Evolutionary conservation across 805 yeast genomes (phyloP).

Genomic region (Starmera amethionina): DNA sequence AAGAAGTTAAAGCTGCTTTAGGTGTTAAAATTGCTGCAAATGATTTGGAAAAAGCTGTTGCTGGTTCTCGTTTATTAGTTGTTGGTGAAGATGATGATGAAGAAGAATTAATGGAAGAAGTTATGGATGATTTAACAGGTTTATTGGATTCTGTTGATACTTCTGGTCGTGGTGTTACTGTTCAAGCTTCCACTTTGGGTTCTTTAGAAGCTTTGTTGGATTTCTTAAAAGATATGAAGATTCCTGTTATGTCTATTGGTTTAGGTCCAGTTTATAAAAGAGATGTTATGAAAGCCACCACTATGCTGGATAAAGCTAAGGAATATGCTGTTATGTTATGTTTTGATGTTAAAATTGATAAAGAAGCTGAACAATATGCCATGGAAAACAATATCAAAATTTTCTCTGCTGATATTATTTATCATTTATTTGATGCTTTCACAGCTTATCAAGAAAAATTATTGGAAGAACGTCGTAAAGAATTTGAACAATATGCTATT

Average conservation of each 20-base stretch:
- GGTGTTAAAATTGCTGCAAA: constrained; percentile 99
- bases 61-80: constrained; percentile 92
- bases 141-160: constrained; percentile 90
- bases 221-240: constrained; percentile 96
- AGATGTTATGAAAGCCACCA: constrained; percentile 94
- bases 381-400: constrained; percentile 84
- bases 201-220: constrained; percentile 94
- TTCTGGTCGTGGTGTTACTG: constrained; percentile 94
- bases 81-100: constrained; percentile 98
- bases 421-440: constrained; percentile 92
- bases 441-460: constrained; percentile 84
- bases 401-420: constrained; percentile 93
- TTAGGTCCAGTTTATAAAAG: constrained; percentile 97
- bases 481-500: constrained; percentile 78
- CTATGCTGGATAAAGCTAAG: constrained; percentile 95
- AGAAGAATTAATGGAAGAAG: constrained; percentile 95
- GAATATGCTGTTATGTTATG: constrained; percentile 97
- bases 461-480: constrained; percentile 84
- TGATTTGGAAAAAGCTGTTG: constrained; percentile 96
- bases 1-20: constrained; percentile 96
- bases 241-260: constrained; percentile 98
- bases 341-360: constrained; percentile 94
- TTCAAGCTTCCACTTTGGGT: constrained; percentile 97
- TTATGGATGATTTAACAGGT: constrained; percentile 96
- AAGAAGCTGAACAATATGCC: constrained; percentile 98